Percentiles rank a stretch among this genome's conserved stretches.
Evolutionary conservation across 805 yeast species (phyloP).

Genomic region (Lipomyces sp.): DNA sequence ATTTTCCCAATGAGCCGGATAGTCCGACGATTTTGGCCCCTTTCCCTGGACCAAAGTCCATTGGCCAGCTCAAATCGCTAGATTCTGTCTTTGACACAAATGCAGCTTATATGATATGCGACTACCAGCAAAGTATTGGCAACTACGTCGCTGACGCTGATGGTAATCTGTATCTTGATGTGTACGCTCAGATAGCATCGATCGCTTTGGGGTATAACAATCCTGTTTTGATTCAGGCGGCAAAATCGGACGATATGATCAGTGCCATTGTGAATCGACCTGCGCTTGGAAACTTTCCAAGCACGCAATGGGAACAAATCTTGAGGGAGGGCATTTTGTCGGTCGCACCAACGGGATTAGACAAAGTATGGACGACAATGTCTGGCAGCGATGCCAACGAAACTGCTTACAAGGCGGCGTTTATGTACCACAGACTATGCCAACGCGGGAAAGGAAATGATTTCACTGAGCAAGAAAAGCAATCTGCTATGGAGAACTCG

Average conservation of each 20-base stretch:
- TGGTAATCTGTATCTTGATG: constrained; percentile 71
- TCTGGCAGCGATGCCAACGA: constrained; percentile 89
- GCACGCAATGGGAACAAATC: constrained; percentile 51
- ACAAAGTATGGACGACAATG: constrained; percentile 71
- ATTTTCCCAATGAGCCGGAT: constrained; percentile 77
- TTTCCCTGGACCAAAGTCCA: constrained; percentile 57
- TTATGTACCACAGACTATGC: constrained; percentile 69
- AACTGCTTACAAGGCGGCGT: constrained; percentile 84
- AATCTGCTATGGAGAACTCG: constrained; percentile 70
- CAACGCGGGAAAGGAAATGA: constrained; percentile 54
- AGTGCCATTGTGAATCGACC: constrained; percentile 79
- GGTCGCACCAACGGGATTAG: constrained; percentile 76
- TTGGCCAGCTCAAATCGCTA: constrained; percentile 39
- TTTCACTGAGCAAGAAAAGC: constrained; percentile 67
- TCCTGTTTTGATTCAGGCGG: constrained; percentile 67
- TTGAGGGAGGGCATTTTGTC: constrained; percentile 58
- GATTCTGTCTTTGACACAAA: constrained; percentile 64
- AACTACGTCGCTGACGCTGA: constrained; percentile 79
- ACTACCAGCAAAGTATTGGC: constrained; percentile 70
- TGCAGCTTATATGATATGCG: constrained; percentile 71
- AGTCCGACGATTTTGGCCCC: constrained; percentile 60
- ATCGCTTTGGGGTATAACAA: constrained; percentile 84
- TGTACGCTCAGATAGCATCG: constrained; percentile 81
- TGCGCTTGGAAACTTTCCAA: constrained; percentile 79
- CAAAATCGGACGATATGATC: constrained; percentile 65